Percentiles rank a stretch among this genome's conserved stretches.
phyloP scores from a whole-genome alignment of 441 rosid genomes.

The Iberis amara region DNA sequence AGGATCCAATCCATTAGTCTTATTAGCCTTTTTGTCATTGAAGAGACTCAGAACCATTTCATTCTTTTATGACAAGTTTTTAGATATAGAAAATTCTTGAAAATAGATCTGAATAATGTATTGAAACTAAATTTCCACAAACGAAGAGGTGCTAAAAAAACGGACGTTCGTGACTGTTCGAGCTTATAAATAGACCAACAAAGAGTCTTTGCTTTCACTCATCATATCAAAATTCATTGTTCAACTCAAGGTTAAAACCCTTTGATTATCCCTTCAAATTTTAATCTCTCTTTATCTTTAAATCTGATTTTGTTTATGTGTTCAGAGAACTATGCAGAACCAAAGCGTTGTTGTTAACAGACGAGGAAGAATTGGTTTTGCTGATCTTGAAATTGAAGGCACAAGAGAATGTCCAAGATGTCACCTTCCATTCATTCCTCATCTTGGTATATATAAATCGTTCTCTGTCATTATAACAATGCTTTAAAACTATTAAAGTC shows the following conservation, averaged over 20 bases:
- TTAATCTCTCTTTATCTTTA: neutral
- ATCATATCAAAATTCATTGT: too few relatives aligned
- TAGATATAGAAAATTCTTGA: neutral
- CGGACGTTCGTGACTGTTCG: slow-evolving; percentile 10
- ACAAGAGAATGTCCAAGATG: slow-evolving; percentile 16
- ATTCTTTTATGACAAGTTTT: neutral
- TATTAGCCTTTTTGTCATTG: too few relatives aligned
- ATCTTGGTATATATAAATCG: slow-evolving; percentile 17
- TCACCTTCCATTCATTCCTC: slow-evolving; percentile 16
- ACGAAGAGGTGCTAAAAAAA: slow-evolving; percentile 18
- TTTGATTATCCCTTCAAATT: neutral
- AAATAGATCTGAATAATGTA: slow-evolving; percentile 5
- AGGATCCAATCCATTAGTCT: too few relatives aligned
- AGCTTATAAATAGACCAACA: slow-evolving; percentile 8
- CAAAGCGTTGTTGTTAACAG: neutral
- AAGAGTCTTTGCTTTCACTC: slow-evolving; percentile 11
- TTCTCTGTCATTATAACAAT: neutral
- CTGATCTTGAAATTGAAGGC: slow-evolving; percentile 22
- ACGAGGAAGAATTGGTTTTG: neutral
- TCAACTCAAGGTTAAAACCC: too few relatives aligned
- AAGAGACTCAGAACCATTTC: too few relatives aligned
- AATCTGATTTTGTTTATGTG: slow-evolving; percentile 3
- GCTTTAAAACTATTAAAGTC: neutral
- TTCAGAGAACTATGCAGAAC: slow-evolving; percentile 22
- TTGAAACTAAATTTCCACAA: neutral